Conservation (phyloP, 108 stramenopile species). For the Hondaea fermentalgiana region DNA sequence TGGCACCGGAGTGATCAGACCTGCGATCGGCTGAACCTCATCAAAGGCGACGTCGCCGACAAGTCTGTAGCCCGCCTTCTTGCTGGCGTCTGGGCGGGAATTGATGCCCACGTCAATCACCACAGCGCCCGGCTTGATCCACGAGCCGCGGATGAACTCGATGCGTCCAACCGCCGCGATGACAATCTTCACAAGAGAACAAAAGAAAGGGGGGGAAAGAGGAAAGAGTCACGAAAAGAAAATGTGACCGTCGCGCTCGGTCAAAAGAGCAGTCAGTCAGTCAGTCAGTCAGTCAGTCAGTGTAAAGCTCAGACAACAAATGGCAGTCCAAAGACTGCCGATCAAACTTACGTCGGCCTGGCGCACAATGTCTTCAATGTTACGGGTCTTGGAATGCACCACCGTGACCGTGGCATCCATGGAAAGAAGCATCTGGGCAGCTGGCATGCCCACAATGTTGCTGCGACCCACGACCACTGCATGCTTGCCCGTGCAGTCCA, state of each 20-base stretch:
- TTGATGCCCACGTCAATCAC: constrained; percentile 99
- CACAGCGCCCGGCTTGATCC: constrained; percentile 88
- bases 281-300: background rate
- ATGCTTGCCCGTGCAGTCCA: constrained; percentile 69
- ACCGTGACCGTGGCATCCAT: constrained; percentile 86
- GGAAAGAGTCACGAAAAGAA: no score
- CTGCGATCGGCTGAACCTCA: constrained; percentile 53
- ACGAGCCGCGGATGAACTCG: constrained; percentile 67
- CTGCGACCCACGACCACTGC: constrained; percentile 90
- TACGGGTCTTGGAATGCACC: constrained; percentile 74
- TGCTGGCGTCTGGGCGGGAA: constrained; percentile 36
- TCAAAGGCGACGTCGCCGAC: constrained; percentile 91
- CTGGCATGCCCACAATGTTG: constrained; percentile 80
- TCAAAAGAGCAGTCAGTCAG: background rate
- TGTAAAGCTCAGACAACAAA: background rate
- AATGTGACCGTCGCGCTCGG: no score
- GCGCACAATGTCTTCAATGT: constrained; percentile 58
- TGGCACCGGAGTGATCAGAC: constrained; percentile 90
- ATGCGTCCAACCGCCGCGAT: constrained; percentile 86
- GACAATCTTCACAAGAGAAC: constrained; percentile 58
- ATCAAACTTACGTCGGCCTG: constrained; percentile 49
- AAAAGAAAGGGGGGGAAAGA: no score
- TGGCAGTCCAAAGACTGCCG: background rate
- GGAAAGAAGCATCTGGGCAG: constrained; percentile 75
- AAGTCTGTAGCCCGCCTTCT: constrained; percentile 71